Conservation (phyloP, 805 yeast genomes). For the Myxozyma neotropica region DNA sequence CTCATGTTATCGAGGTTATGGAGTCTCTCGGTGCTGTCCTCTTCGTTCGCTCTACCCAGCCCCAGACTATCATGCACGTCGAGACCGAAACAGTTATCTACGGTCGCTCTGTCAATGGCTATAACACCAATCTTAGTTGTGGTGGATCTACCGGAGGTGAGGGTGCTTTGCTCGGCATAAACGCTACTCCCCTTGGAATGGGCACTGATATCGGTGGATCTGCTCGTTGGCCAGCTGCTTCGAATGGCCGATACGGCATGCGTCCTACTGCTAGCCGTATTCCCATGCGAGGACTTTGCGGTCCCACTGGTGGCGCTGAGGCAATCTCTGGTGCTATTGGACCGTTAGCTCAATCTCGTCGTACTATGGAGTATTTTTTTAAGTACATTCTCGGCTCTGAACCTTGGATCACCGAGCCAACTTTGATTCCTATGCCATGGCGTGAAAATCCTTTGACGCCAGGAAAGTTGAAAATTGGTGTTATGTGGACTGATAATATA, state of each 20-base stretch:
- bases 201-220: constrained; percentile 78
- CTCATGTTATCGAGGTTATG: constrained; percentile 52
- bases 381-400: constrained; percentile 50
- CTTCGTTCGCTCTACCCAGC: constrained; percentile 67
- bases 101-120: constrained; percentile 62
- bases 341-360: constrained; percentile 51
- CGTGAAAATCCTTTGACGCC: constrained; percentile 43
- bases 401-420: constrained; percentile 60
- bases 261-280: constrained; percentile 64
- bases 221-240: constrained; percentile 69
- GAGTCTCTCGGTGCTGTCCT: constrained; percentile 61
- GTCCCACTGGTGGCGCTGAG: constrained; percentile 47
- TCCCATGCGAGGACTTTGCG: constrained; percentile 49
- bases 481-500: constrained; percentile 53
- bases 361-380: constrained; percentile 54
- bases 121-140: constrained; percentile 58
- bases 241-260: constrained; percentile 62
- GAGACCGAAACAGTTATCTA: constrained; percentile 62
- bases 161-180: constrained; percentile 62
- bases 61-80: constrained; percentile 70
- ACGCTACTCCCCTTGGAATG: constrained; percentile 62
- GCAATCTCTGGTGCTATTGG: constrained; percentile 60
- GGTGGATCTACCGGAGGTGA: constrained; percentile 81
- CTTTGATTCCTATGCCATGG: constrained; percentile 56
- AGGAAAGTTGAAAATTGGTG: constrained; percentile 50